Evolutionary conservation across 805 yeast genomes (phyloP), one percentile per base, ranked within the genome.

Genomic region (Diddensiella transvaalensis): DNA sequence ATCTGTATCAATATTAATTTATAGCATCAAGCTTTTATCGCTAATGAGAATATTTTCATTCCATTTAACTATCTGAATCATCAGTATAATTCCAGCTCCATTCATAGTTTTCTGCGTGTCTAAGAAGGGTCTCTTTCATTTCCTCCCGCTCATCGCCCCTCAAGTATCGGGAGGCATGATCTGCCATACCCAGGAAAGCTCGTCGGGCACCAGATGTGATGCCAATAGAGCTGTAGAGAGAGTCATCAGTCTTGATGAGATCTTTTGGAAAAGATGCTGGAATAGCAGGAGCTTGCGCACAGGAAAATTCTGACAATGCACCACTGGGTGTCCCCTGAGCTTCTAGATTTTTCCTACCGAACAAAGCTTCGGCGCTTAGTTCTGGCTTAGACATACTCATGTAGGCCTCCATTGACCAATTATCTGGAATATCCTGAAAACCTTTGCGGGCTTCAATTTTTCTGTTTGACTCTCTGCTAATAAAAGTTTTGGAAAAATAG

Each of bases 61-160:
- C n/a, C n/a, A n/a, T n/a, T n/a, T n/a, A n/a, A n/a, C n/a, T n/a
- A n/a, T 56, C 59, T 21, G 30, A 50, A 1, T 53, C 58, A 17
- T 51, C 57, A 15, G 47, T 51, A 17, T 43, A 48, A 4, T 47
- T 46, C 50, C 51, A 53, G n/a, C 60, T 60, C 33, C 50, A 48
- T 22, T 49, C 48, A 29, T 60, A 60, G 30, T 43, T 49, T 24
- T 53, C 52, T 2, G 60, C 56, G 42, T 52, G 19, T 3, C 42
- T 40, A 6, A 50, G 39, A 30, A 58, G 40, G 5, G 33, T 43
- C 23, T 60, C 55, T 23, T 53, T 53, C 24, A 55, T 36, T 32
- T 60, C 61, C 30, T 60, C 64, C 8, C 62, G 46, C 19, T 53
- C 60, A 17, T 54, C 60, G 3, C 45, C 41, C 17, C 55, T 41